Conservation (phyloP, 164 flowering plant species). For the Protea cynaroides region DNA sequence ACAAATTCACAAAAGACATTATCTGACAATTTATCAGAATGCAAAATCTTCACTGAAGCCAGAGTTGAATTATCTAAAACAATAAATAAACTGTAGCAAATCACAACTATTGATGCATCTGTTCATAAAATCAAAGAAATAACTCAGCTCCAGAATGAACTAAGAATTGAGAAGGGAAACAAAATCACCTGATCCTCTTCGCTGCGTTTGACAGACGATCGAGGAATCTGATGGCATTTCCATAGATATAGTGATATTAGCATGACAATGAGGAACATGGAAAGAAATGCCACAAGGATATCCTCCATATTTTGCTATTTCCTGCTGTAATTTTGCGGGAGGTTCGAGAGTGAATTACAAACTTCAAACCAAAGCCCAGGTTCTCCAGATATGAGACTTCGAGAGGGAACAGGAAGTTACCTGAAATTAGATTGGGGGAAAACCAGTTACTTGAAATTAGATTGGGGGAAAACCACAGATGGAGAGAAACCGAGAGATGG, state of each 20-base stretch:
- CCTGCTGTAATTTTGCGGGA: neutral
- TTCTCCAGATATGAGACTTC: neutral
- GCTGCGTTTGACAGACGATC: conserved; percentile 25
- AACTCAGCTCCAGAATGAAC: neutral
- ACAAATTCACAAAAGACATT: neutral
- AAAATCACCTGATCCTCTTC: conserved; percentile 37
- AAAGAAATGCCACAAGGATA: conserved; percentile 42
- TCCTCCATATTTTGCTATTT: conserved; percentile 55
- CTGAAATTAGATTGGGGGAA: no score
- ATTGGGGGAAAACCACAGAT: no score
- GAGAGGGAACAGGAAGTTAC: no score
- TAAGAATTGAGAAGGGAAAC: neutral
- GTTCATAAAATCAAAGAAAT: neutral
- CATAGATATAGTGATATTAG: conserved; percentile 71
- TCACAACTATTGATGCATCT: neutral
- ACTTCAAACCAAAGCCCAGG: neutral
- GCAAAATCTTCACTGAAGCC: neutral
- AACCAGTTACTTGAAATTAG: no score
- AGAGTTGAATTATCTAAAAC: neutral
- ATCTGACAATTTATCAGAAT: neutral
- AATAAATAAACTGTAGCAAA: neutral
- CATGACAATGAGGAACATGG: conserved; percentile 48
- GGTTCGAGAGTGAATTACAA: neutral
- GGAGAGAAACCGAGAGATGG: no score
- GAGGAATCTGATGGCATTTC: conserved; percentile 61